Conservation (phyloP, 345 rosid genomes). For the Eucalyptus paniculata region DNA sequence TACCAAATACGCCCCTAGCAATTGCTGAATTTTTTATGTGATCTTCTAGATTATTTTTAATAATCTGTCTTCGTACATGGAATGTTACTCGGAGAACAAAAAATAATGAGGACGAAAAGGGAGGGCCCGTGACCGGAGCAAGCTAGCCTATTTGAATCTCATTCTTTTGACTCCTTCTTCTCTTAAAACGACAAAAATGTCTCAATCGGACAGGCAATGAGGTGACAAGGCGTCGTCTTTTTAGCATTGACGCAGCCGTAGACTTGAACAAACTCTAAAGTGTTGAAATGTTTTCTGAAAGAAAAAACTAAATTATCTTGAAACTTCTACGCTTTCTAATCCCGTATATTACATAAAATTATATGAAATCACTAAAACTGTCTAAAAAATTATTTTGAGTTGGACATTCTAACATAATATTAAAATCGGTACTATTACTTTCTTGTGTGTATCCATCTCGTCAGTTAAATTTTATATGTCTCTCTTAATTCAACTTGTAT, state of each 20-base stretch:
- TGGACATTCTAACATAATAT: neutral
- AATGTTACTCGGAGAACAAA: neutral
- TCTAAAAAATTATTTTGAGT: neutral
- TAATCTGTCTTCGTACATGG: neutral
- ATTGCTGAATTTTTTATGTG: neutral
- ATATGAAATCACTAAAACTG: neutral
- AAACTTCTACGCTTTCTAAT: neutral
- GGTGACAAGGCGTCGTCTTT: neutral
- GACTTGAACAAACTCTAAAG: neutral
- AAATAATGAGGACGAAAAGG: neutral
- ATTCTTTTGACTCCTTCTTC: neutral
- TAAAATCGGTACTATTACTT: neutral
- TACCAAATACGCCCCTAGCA: rapidly evolving
- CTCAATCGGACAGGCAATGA: neutral
- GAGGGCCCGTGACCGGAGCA: neutral
- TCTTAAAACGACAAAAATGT: neutral
- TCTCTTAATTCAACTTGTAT: neutral
- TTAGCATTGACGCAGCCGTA: neutral
- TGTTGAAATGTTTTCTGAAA: neutral
- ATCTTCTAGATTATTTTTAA: neutral
- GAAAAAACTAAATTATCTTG: neutral
- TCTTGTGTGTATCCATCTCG: neutral
- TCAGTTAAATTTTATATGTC: neutral
- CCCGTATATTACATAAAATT: neutral
- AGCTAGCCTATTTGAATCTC: neutral